A percentile compares a stretch with the other conserved stretches of the same genome.
phyloP scores from a whole-genome alignment of 225 moss, liverwort and hornwort species.

The Sphagnum tenellum region DNA sequence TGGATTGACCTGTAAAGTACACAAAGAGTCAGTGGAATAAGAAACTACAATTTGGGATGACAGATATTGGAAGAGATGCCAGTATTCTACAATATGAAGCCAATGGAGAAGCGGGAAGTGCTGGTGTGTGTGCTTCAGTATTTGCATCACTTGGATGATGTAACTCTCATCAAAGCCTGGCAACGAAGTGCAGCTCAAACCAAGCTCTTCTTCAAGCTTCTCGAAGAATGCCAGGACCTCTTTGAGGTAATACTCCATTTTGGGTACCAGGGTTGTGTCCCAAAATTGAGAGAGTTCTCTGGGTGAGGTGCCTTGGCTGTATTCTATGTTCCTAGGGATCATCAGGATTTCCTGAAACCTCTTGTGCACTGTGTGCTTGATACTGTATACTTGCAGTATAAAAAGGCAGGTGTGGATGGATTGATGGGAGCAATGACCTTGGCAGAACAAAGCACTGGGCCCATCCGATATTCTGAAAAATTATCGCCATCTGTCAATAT shows the following conservation, averaged over 20 bases:
- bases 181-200: slow-evolving; percentile 84
- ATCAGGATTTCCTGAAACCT: too few species aligned
- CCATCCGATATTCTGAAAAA: slow-evolving; percentile 75
- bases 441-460: slow-evolving; percentile 56
- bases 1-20: too few species aligned
- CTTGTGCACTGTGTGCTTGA: too few species aligned
- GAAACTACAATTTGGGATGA: not conserved
- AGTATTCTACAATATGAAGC: slow-evolving; percentile 69
- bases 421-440: slow-evolving; percentile 60
- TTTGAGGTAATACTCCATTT: slow-evolving; percentile 48
- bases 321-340: too few species aligned
- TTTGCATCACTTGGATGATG: slow-evolving; percentile 77
- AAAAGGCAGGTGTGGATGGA: slow-evolving; percentile 70
- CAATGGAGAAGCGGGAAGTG: slow-evolving; percentile 80
- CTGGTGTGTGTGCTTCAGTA: slow-evolving; percentile 85
- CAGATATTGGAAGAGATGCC: slow-evolving; percentile 98
- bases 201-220: slow-evolving; percentile 84
- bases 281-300: too few species aligned
- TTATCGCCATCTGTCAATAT: slow-evolving; percentile 82
- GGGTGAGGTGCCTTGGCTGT: too few species aligned
- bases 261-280: too few species aligned
- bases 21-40: too few species aligned
- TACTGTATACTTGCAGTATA: slow-evolving; percentile 37
- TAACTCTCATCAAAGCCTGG: slow-evolving; percentile 83
- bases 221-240: slow-evolving; percentile 85